Base-by-base conservation (phyloP, 805 yeast species). In the Metschnikowia sp. region DNA sequence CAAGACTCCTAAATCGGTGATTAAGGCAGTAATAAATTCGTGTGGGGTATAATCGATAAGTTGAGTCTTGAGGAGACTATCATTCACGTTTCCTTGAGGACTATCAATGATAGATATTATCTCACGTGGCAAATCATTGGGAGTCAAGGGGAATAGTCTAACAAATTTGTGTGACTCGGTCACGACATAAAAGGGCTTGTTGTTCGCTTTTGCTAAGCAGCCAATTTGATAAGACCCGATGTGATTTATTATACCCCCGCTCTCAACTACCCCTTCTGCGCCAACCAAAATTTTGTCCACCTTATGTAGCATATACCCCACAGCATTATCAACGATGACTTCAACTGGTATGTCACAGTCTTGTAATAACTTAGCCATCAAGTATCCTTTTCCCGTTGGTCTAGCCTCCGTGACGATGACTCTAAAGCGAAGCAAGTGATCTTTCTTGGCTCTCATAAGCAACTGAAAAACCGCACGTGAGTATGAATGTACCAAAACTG, bases 231-330 rank as follows among this genome's bases (percentile, higher is more conserved):
- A 94, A 1, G 96, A 84, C 6, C 99, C 99, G 52, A 94, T 84
- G 56, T 87, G 91, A 67, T 94, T 94, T 56, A 94, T 92, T 40
- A 95, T 89, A 32, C 99, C 99, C 47, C 99, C 99, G 64, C 95
- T 86, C 71, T 94, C 99, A 3, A 96, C 96, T 3, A 94, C 99
- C 56, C 99, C 99, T 68, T 94, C 99, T 1, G 99, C 99, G 46
- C 99, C 99, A 55, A 94, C 94, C 54, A 94, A 79, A 4, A 94
- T 87, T 66, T 94, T 92, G 69, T 92, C 96, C 11, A 91, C 90
- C 64, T 87, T 86, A 64, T 89, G 91, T 49, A 94, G 83, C 34
- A 90, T 88, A 56, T 83, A 89, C 0, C 98, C 98, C 11, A 92
- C 97, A 8, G 96, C 96, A 45, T 89, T 83, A 63, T 94, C 99